A percentile compares a stretch with the other conserved stretches of the same genome.
These are phyloP conservation scores for Phytophthora pinifolia DNA, from an alignment of 352 stramenopile species.

Conservation along the genomic window DNA sequence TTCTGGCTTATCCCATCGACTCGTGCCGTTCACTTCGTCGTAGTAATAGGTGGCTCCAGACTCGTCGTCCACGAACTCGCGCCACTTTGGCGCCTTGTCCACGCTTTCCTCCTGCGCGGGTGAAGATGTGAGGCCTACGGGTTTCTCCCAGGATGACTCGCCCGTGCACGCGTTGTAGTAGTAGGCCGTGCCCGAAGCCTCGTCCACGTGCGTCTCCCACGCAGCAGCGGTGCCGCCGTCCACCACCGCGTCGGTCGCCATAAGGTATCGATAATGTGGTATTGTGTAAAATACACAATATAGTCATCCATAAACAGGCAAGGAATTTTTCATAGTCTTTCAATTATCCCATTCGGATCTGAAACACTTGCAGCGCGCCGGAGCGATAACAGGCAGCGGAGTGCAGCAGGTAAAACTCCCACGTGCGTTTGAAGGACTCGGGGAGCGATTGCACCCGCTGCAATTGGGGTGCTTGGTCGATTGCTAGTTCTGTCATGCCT, in stretches of 20 bases:
- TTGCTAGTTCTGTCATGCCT: conserved; percentile 1
- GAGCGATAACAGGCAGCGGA: conserved; percentile 83
- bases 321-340: no score
- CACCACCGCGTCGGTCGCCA: conserved; percentile 7
- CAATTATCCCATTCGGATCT: conserved; percentile 58
- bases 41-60: conserved; percentile 68
- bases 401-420: conserved; percentile 89
- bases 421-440: conserved; percentile 83
- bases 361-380: conserved; percentile 69
- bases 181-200: conserved; percentile 55
- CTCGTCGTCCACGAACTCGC: conserved; percentile 62
- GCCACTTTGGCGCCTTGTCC: conserved; percentile 47
- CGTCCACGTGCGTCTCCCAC: conserved; percentile 78
- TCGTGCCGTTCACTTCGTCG: conserved; percentile 67
- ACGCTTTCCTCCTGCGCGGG: neutral
- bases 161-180: conserved; percentile 78
- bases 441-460: conserved; percentile 43
- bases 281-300: neutral
- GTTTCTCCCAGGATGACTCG: conserved; percentile 73
- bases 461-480: neutral
- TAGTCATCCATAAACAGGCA: no score
- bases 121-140: conserved; percentile 35
- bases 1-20: conserved; percentile 75
- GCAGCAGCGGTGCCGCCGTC: conserved; percentile 16
- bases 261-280: conserved; percentile 1